These are phyloP conservation scores for Yamadazyma kitorensis DNA, from an alignment of 805 yeast genomes.

Conservation along the genomic window DNA sequence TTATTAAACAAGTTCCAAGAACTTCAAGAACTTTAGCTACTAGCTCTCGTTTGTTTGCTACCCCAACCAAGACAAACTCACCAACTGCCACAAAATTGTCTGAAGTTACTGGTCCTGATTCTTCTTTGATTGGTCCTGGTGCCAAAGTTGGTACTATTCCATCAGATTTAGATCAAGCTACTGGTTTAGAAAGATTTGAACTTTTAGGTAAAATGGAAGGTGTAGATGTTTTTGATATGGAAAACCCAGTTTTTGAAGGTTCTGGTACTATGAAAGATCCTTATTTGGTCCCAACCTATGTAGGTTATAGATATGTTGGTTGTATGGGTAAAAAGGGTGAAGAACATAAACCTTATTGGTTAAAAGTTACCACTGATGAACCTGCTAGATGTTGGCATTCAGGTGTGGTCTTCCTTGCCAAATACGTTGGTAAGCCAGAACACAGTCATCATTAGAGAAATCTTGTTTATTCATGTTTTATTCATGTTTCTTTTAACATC, in stretches of 20 bases:
- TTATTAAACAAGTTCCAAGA: conserved; percentile 9
- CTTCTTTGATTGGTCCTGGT: conserved; percentile 86
- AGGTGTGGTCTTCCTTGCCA: conserved; percentile 89
- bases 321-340: conserved; percentile 92
- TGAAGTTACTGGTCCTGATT: conserved; percentile 73
- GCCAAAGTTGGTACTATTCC: conserved; percentile 84
- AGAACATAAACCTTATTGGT: conserved; percentile 88
- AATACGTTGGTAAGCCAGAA: conserved; percentile 80
- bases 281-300: conserved; percentile 83
- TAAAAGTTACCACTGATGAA: conserved; percentile 78
- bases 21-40: conserved; percentile 33
- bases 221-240: conserved; percentile 87
- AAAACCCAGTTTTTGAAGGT: conserved; percentile 85
- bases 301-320: conserved; percentile 92
- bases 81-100: conserved; percentile 66
- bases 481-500: too few species aligned
- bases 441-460: conserved; percentile 51
- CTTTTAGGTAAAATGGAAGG: conserved; percentile 92
- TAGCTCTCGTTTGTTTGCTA: conserved; percentile 26
- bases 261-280: conserved; percentile 90
- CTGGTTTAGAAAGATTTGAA: conserved; percentile 98
- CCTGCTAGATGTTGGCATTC: conserved; percentile 98
- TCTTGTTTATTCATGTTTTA: too few species aligned
- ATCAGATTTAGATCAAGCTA: conserved; percentile 92
- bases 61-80: conserved; percentile 34